Percentiles rank a stretch among this genome's conserved stretches.
Conservation (phyloP, 164 flowering plant species). For the Euptelea pleiosperma region DNA sequence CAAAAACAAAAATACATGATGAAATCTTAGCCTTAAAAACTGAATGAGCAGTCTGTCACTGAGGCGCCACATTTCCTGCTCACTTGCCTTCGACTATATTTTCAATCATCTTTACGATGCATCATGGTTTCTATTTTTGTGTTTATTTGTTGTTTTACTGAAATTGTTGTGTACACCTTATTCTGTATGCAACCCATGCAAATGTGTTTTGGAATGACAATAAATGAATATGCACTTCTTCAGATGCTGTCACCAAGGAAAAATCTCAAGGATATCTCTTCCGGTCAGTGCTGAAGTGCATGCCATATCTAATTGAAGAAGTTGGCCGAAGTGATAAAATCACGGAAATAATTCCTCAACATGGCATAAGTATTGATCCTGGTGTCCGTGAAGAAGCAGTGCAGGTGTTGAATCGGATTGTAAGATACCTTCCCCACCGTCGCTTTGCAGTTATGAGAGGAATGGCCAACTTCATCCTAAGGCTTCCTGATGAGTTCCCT, state of each 20-base stretch:
- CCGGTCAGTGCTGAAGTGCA: conserved; percentile 92
- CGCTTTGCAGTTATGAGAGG: conserved; percentile 98
- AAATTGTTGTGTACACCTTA: no score
- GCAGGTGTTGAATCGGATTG: conserved; percentile 85
- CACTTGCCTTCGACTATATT: no score
- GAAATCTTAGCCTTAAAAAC: no score
- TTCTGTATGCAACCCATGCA: not conserved
- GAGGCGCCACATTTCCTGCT: no score
- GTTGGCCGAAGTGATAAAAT: conserved; percentile 94
- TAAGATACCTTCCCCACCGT: conserved; percentile 84
- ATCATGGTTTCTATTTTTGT: not conserved
- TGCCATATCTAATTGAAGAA: conserved; percentile 94
- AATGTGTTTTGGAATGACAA: not conserved
- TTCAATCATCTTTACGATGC: no score
- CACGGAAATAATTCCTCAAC: conserved; percentile 94
- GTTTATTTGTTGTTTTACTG: no score
- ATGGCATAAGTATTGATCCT: conserved; percentile 97
- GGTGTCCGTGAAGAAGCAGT: conserved; percentile 99
- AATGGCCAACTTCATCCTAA: conserved; percentile 84
- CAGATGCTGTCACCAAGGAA: conserved; percentile 93
- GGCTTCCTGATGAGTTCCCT: conserved; percentile 94
- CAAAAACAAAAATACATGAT: no score
- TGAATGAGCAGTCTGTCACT: no score
- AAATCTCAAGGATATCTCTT: conserved; percentile 95
- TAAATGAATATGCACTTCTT: conserved; percentile 11